phyloP scores from a whole-genome alignment of 2,329 filamentous ascomycete genomes.

The Aureobasidium melanogenum region DNA sequence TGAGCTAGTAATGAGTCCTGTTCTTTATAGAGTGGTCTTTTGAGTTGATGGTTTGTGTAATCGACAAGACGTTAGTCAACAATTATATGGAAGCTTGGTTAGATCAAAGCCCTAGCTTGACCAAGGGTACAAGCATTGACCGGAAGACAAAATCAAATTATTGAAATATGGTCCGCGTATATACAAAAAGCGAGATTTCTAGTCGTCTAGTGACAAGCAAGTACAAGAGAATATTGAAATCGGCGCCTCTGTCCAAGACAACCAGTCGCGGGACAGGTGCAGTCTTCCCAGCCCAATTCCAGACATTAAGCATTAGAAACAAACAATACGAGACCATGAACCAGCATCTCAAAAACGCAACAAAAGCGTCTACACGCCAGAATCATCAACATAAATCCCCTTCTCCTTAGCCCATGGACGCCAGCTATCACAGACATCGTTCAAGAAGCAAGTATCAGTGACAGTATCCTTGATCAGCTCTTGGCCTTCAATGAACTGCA shows the following conservation, averaged over 20 bases:
- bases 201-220: neutral
- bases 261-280: neutral
- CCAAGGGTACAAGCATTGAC: too few species aligned
- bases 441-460: conserved; percentile 16
- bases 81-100: too few species aligned
- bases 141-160: too few species aligned
- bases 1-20: neutral
- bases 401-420: conserved; percentile 16
- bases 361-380: conserved; percentile 16
- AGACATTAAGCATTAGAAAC: neutral
- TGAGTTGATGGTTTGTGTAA: neutral
- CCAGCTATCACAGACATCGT: conserved; percentile 19
- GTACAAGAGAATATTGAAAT: neutral
- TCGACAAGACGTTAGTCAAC: neutral
- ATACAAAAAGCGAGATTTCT: neutral
- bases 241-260: neutral
- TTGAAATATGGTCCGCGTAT: neutral
- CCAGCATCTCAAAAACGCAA: too few species aligned
- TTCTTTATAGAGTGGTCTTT: neutral
- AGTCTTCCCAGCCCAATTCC: neutral
- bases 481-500: conserved; percentile 21
- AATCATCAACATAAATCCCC: conserved; percentile 14
- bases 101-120: too few species aligned
- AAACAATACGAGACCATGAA: too few species aligned
- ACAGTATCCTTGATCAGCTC: conserved; percentile 13